Conservation (phyloP, 768 basidiomycete genomes). For the Collybia mongolica region DNA sequence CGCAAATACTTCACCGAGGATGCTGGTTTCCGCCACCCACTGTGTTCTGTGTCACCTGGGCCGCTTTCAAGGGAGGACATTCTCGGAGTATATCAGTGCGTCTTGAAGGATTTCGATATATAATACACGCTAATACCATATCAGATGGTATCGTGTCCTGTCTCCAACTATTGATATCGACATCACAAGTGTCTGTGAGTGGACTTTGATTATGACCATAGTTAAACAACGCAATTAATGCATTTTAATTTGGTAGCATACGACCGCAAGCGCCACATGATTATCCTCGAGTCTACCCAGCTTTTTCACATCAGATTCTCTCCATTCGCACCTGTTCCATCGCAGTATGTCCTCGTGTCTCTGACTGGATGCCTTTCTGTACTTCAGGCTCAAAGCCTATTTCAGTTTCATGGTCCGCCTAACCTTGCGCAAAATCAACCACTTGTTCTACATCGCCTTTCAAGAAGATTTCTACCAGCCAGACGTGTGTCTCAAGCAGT, state of each 20-base stretch:
- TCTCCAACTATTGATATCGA: slow-evolving; percentile 47
- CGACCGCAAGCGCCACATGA: slow-evolving; percentile 35
- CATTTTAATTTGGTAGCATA: slow-evolving; percentile 35
- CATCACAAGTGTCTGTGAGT: slow-evolving; percentile 43
- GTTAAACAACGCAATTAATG: neutral
- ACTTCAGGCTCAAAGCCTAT: neutral
- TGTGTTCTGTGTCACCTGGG: slow-evolving; percentile 46
- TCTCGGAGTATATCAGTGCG: slow-evolving; percentile 58
- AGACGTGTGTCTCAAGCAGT: slow-evolving; percentile 18
- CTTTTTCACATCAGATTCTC: slow-evolving; percentile 51
- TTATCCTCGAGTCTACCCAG: slow-evolving; percentile 55
- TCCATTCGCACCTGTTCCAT: slow-evolving; percentile 40
- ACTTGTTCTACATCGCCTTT: slow-evolving; percentile 41
- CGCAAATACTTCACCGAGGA: slow-evolving; percentile 51
- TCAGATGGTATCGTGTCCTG: slow-evolving; percentile 63
- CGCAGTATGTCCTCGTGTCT: slow-evolving; percentile 14
- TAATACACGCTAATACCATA: neutral
- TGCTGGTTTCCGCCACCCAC: slow-evolving; percentile 57
- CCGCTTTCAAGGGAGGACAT: slow-evolving; percentile 55
- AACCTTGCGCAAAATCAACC: slow-evolving; percentile 43
- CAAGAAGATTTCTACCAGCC: slow-evolving; percentile 50
- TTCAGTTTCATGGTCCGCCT: slow-evolving; percentile 48
- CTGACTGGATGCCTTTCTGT: too few species aligned
- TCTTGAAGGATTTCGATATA: neutral
- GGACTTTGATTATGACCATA: neutral